Conservation (phyloP, 371 early-diverging fungal genomes). For the Mucor indicus region DNA sequence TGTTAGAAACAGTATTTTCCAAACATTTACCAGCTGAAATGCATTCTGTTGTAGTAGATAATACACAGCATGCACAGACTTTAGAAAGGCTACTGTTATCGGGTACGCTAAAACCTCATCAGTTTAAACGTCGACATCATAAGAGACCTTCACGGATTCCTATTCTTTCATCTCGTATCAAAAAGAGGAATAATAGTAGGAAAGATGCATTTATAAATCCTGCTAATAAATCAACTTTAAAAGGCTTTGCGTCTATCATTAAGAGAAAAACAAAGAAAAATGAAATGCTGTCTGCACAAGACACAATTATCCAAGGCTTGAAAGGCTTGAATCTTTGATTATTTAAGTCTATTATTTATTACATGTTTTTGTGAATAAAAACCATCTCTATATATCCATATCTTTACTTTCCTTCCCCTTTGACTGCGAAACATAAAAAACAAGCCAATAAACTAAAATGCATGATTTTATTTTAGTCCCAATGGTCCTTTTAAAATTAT, state of each 20-base stretch:
- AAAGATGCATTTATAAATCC: constrained; percentile 1
- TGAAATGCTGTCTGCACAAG: not conserved
- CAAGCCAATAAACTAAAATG: no score
- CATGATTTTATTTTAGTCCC: no score
- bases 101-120: not conserved
- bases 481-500: no score
- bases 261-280: constrained; percentile 5
- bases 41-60: not conserved
- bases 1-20: constrained; percentile 9
- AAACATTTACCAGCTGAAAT: constrained; percentile 6
- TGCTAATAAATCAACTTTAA: not conserved
- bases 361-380: no score
- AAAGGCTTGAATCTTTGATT: constrained; percentile 8
- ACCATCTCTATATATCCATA: no score
- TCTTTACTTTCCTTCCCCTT: no score
- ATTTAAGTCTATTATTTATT: no score
- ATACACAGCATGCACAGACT: constrained; percentile 4
- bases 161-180: constrained; percentile 9
- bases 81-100: constrained; percentile 2
- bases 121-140: not conserved
- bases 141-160: constrained; percentile 13
- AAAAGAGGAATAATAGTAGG: constrained; percentile 3
- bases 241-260: not conserved
- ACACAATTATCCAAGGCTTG: constrained; percentile 5
- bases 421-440: no score